These are phyloP conservation scores for Exophiala aquamarina DNA, from an alignment of 2,329 filamentous ascomycete genomes.

Conservation along the genomic window DNA sequence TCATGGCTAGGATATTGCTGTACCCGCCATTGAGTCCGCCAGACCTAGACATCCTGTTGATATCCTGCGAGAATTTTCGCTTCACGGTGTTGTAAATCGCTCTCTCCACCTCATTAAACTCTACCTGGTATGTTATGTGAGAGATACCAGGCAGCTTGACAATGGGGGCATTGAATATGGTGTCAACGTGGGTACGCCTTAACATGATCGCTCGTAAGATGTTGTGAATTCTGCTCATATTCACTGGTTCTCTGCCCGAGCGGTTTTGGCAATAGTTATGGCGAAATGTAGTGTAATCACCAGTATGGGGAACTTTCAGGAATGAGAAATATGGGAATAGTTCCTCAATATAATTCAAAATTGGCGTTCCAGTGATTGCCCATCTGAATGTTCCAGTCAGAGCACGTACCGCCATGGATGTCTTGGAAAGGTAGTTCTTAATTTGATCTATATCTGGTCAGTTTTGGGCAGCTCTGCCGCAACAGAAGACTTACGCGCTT, in stretches of 20 bases:
- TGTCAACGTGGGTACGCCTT: slow-evolving; percentile 55
- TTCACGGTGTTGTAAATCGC: slow-evolving; percentile 55
- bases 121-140: slow-evolving; percentile 42
- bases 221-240: slow-evolving; percentile 30
- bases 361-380: slow-evolving; percentile 40
- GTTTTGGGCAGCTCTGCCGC: no score
- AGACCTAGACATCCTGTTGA: slow-evolving; percentile 37
- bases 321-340: slow-evolving; percentile 42
- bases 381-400: slow-evolving; percentile 39
- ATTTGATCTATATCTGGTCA: slow-evolving; percentile 34
- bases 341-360: slow-evolving; percentile 41
- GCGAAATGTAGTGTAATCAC: slow-evolving; percentile 28
- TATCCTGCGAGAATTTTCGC: slow-evolving; percentile 41
- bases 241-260: slow-evolving; percentile 15
- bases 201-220: slow-evolving; percentile 49
- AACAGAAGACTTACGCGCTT: slow-evolving; percentile 24
- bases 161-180: slow-evolving; percentile 54
- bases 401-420: slow-evolving; percentile 37
- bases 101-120: slow-evolving; percentile 54
- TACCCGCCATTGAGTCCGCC: slow-evolving; percentile 31
- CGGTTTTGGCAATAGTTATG: slow-evolving; percentile 29
- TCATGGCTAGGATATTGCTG: slow-evolving; percentile 46
- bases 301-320: slow-evolving; percentile 33
- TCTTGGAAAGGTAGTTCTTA: slow-evolving; percentile 36
- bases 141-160: slow-evolving; percentile 53